Evolutionary conservation across 139 green algal species (phyloP).

Genomic region (Chlamydomonas sp.): DNA sequence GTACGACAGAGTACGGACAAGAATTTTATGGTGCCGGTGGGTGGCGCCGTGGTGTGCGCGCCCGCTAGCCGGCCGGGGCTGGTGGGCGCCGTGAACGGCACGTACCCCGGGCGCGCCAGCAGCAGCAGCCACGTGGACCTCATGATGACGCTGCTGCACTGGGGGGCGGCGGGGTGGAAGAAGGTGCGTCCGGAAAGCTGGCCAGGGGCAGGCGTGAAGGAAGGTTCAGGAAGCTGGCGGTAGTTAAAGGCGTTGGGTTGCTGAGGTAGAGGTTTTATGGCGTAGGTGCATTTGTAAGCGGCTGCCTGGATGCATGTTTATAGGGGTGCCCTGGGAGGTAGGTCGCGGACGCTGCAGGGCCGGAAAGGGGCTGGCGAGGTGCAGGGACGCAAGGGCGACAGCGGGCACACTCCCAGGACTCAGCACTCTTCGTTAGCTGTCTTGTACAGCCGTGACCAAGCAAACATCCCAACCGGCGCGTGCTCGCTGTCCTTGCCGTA

Average conservation of each 20-base stretch:
- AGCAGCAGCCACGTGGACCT: conserved; percentile 86
- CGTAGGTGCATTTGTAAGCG: neutral
- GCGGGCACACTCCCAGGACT: neutral
- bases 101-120: conserved; percentile 88
- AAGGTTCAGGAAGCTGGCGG: neutral
- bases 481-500: neutral
- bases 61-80: conserved; percentile 43
- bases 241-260: neutral
- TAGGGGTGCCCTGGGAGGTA: neutral
- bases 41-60: conserved; percentile 76
- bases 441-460: neutral
- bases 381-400: neutral
- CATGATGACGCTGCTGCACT: conserved; percentile 94
- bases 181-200: conserved; percentile 8
- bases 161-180: conserved; percentile 76
- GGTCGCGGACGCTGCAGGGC: neutral
- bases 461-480: conserved; percentile 38
- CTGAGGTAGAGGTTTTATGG: neutral
- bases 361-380: neutral
- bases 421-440: too few species aligned
- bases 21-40: conserved; percentile 98
- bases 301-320: neutral
- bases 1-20: conserved; percentile 79
- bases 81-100: conserved; percentile 76
- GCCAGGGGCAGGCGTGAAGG: neutral